phyloP scores from a whole-genome alignment of 176 grass and related monocot genomes.

The Melocanna baccifera region DNA sequence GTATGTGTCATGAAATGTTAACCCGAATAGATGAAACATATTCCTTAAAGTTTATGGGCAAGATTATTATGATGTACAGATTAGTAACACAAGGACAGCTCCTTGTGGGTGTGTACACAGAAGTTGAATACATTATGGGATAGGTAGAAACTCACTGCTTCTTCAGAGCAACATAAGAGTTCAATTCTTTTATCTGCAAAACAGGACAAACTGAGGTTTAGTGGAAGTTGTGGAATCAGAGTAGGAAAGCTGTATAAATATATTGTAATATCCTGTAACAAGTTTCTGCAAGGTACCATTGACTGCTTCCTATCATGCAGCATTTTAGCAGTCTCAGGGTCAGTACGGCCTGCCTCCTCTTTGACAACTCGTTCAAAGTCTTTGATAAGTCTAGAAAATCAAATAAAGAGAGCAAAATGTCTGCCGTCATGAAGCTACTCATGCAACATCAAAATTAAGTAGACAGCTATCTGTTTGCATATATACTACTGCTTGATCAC shows the following conservation, averaged over 20 bases:
- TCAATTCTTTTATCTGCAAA: conserved; percentile 97
- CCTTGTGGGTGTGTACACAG: background rate
- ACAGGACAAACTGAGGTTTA: conserved; percentile 27
- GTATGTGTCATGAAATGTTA: background rate
- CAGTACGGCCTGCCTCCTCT: conserved; percentile 46
- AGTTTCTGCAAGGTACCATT: conserved; percentile 43
- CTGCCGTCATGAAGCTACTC: background rate
- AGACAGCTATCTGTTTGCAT: background rate
- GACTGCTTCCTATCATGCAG: conserved; percentile 87
- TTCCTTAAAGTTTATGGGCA: background rate
- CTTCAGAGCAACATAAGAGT: conserved; percentile 95
- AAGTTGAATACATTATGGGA: background rate
- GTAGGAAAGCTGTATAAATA: background rate
- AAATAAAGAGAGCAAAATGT: background rate
- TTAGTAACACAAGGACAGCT: background rate
- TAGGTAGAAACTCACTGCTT: conserved; percentile 79
- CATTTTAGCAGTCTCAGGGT: conserved; percentile 53
- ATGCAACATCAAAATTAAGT: background rate
- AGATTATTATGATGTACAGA: background rate
- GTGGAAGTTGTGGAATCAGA: background rate
- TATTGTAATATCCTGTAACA: background rate
- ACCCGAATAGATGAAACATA: background rate
- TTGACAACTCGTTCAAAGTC: conserved; percentile 85
- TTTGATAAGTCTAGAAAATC: conserved; percentile 78
- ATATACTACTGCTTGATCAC: background rate